Conservation (phyloP, 345 rosid species). For the Moringa oleifera region DNA sequence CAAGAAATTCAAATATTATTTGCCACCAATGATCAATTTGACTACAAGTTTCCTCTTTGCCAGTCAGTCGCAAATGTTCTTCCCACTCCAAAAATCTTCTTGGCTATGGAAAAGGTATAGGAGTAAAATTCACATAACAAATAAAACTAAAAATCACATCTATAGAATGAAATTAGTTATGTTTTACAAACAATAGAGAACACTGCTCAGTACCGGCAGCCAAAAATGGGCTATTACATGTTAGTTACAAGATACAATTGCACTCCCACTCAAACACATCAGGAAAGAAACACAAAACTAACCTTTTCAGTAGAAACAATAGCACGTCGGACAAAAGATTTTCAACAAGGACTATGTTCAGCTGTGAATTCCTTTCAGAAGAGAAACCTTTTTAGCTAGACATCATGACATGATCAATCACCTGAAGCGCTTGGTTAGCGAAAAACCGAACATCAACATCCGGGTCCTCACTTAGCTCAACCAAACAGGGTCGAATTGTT, state of each 20-base stretch:
- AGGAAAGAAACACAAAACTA: slow-evolving; percentile 1
- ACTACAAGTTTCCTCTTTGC: no score
- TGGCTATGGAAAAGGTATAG: no score
- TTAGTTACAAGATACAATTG: slow-evolving; percentile 5
- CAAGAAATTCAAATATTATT: no score
- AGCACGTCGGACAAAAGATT: not conserved
- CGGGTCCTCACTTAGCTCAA: slow-evolving; percentile 85
- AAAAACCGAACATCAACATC: slow-evolving; percentile 90
- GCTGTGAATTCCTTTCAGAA: not conserved
- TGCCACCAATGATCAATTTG: no score
- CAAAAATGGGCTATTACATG: slow-evolving; percentile 1
- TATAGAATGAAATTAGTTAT: no score
- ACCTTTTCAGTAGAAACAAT: not conserved
- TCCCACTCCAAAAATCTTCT: no score
- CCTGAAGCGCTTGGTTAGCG: slow-evolving; percentile 77
- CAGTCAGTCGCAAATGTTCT: no score
- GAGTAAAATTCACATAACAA: no score
- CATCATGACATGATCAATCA: slow-evolving; percentile 75
- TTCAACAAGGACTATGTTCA: not conserved
- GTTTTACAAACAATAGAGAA: no score
- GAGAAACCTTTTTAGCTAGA: slow-evolving; percentile 36
- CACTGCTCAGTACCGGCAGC: no score
- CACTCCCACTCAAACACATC: slow-evolving; percentile 1
- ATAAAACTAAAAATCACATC: no score
- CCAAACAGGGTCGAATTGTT: slow-evolving; percentile 68